Evolutionary conservation across 345 rosid genomes (phyloP).

Genomic region (Combretum micranthum): DNA sequence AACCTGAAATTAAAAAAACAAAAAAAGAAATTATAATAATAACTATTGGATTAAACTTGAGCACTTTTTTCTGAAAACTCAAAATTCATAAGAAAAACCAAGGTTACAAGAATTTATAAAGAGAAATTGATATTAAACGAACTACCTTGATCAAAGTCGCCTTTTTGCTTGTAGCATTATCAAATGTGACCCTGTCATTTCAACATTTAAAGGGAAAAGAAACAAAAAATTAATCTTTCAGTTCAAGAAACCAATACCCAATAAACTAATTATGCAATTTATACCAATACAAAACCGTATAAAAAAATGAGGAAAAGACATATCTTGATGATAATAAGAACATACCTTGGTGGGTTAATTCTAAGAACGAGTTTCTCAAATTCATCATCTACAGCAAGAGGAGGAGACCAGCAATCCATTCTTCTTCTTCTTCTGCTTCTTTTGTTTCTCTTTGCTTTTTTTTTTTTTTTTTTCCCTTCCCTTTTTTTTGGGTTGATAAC

Average conservation of each 20-base stretch:
- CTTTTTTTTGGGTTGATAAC: too few relatives aligned
- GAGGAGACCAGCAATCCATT: conserved; percentile 65
- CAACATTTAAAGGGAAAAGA: conserved; percentile 14
- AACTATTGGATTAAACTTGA: too few relatives aligned
- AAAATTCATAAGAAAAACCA: background rate
- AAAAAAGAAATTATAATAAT: background rate
- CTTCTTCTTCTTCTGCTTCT: background rate
- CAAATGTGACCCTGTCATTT: conserved; percentile 60
- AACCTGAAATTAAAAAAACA: conserved; percentile 32
- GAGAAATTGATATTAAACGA: conserved; percentile 7
- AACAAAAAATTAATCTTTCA: conserved; percentile 7
- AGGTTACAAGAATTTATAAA: background rate
- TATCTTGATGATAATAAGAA: background rate
- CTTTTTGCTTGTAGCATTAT: conserved; percentile 50
- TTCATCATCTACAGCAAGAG: conserved; percentile 50
- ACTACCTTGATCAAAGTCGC: conserved; percentile 63
- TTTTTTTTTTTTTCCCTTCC: too few relatives aligned
- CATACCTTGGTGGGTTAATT: conserved; percentile 77
- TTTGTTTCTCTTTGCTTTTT: too few relatives aligned
- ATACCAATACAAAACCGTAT: background rate
- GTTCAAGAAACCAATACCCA: conserved; percentile 1
- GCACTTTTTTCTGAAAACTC: background rate
- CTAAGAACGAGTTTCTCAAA: conserved; percentile 67
- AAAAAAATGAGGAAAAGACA: background rate
- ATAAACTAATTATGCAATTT: too few relatives aligned